phyloP scores from a whole-genome alignment of 78 protist species.

The Mastigamoeba balamuthi region DNA sequence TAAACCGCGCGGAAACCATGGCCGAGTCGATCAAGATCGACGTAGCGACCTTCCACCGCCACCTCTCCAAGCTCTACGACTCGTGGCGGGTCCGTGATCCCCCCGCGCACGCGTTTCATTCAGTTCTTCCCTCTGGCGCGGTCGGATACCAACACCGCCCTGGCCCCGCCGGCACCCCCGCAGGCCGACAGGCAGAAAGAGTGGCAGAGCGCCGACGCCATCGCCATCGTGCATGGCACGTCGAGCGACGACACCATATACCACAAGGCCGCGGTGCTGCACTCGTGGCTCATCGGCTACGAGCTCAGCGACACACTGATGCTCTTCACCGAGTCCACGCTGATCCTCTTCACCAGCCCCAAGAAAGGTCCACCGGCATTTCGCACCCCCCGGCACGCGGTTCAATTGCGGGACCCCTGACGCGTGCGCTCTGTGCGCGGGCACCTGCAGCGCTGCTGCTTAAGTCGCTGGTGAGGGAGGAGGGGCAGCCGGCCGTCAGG shows the following conservation, averaged over 20 bases:
- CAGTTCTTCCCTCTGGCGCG: too few relatives aligned
- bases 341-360: slow-evolving; percentile 18
- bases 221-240: neutral
- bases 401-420: neutral
- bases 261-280: neutral
- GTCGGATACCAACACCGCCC: too few relatives aligned
- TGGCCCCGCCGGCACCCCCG: too few relatives aligned
- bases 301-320: slow-evolving; percentile 50
- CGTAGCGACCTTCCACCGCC: too few relatives aligned
- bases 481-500: neutral
- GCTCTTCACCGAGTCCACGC: slow-evolving; percentile 28
- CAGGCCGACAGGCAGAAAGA: too few relatives aligned
- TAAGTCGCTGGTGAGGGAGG: neutral
- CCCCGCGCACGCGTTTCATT: too few relatives aligned
- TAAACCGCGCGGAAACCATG: too few relatives aligned
- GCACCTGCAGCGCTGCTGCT: neutral
- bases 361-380: slow-evolving; percentile 26
- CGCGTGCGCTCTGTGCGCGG: neutral
- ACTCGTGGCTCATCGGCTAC: slow-evolving; percentile 52
- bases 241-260: neutral
- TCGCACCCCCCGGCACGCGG: neutral
- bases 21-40: too few relatives aligned
- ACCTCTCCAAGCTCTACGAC: too few relatives aligned
- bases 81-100: too few relatives aligned
- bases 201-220: neutral